A percentile compares a stretch with the other conserved stretches of the same genome.
Evolutionary conservation across 2,329 filamentous ascomycete species (phyloP).

Genomic region (Juglanconis oblonga): DNA sequence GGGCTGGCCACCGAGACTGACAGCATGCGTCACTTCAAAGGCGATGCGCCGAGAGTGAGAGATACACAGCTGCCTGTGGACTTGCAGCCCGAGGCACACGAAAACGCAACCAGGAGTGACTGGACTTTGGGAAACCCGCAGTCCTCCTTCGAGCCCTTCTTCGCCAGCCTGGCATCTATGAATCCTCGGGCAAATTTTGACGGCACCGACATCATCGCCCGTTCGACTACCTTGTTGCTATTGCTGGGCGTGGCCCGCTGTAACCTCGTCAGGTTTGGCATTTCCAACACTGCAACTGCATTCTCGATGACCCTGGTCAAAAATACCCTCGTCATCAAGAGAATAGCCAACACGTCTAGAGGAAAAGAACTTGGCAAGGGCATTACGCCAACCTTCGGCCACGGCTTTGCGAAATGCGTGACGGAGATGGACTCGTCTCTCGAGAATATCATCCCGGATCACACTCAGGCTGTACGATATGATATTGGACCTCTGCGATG

Average conservation of each 20-base stretch:
- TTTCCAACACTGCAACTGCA: background rate
- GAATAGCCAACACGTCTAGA: background rate
- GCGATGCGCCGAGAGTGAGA: background rate
- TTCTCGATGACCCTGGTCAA: background rate
- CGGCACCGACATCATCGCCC: background rate
- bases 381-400: background rate
- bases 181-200: background rate
- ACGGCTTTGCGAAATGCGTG: background rate
- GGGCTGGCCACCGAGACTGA: background rate
- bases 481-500: background rate
- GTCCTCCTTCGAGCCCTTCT: background rate
- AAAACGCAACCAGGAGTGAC: background rate
- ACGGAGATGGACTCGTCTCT: background rate
- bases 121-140: background rate
- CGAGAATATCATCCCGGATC: background rate
- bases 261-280: background rate
- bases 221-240: background rate
- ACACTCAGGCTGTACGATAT: background rate
- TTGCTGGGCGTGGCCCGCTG: background rate
- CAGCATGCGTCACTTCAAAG: background rate
- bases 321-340: background rate
- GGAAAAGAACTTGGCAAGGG: background rate
- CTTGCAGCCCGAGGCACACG: background rate
- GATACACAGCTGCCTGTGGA: background rate
- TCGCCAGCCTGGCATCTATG: background rate